phyloP scores from a whole-genome alignment of 2,329 filamentous ascomycete genomes.

The Botrytis aclada region DNA sequence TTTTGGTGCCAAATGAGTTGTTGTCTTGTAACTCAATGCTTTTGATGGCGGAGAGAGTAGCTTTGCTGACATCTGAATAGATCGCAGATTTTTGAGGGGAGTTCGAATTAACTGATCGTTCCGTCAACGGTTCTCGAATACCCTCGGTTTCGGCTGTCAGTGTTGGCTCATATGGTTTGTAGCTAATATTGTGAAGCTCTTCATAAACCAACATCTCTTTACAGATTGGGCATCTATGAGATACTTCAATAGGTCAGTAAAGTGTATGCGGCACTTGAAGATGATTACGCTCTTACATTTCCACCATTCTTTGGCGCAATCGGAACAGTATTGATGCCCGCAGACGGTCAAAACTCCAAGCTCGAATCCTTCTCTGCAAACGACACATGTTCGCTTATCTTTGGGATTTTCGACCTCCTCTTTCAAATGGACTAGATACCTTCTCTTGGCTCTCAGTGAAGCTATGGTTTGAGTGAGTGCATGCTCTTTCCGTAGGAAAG shows the following conservation, averaged over 20 bases:
- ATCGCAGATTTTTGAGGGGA: slow-evolving; percentile 49
- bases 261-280: not conserved
- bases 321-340: slow-evolving; percentile 88
- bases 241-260: slow-evolving; percentile 9
- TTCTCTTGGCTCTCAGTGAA: slow-evolving; percentile 65
- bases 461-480: slow-evolving; percentile 57
- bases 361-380: slow-evolving; percentile 76
- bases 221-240: slow-evolving; percentile 53
- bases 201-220: slow-evolving; percentile 62
- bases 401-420: slow-evolving; percentile 50
- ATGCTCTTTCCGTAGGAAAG: slow-evolving; percentile 58
- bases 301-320: slow-evolving; percentile 81
- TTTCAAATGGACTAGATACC: slow-evolving; percentile 57
- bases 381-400: slow-evolving; percentile 72
- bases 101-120: slow-evolving; percentile 27
- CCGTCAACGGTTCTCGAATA: slow-evolving; percentile 35
- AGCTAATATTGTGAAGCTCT: slow-evolving; percentile 81
- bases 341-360: slow-evolving; percentile 82
- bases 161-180: slow-evolving; percentile 64
- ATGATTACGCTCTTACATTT: not conserved
- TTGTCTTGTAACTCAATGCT: slow-evolving; percentile 69
- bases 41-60: slow-evolving; percentile 75
- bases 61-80: slow-evolving; percentile 72
- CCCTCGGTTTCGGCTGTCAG: slow-evolving; percentile 64
- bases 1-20: slow-evolving; percentile 78